Evolutionary conservation across 2,329 filamentous ascomycete genomes (phyloP).

Genomic region (Talaromyces sp.): DNA sequence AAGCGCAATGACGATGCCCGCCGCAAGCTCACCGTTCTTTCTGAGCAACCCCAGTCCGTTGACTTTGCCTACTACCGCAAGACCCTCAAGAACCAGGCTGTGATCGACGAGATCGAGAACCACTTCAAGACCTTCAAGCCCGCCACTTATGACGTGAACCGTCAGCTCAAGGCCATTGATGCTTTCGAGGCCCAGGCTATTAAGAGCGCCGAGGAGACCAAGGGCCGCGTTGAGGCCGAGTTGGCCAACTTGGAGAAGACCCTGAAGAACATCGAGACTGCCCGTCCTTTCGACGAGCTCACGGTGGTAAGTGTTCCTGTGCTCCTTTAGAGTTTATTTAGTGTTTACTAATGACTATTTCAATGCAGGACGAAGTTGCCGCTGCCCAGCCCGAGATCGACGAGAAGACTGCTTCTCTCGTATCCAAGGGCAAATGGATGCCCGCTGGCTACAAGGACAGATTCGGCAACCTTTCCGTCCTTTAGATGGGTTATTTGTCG

Average conservation of each 20-base stretch:
- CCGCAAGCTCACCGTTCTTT: constrained; percentile 81
- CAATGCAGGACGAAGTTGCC: constrained; percentile 78
- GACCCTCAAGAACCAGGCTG: constrained; percentile 89
- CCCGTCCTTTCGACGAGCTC: constrained; percentile 91
- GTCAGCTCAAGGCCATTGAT: constrained; percentile 97
- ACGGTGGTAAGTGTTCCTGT: constrained; percentile 72
- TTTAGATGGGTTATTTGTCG: constrained; percentile 54
- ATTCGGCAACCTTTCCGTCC: constrained; percentile 92
- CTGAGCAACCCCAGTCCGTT: constrained; percentile 76
- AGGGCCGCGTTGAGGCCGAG: constrained; percentile 92
- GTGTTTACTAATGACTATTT: constrained; percentile 5
- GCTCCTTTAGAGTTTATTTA: background rate
- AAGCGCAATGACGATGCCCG: constrained; percentile 99
- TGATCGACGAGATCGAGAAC: constrained; percentile 96
- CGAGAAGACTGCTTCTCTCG: constrained; percentile 89
- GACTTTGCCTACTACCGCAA: constrained; percentile 93
- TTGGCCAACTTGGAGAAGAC: constrained; percentile 91
- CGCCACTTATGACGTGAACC: constrained; percentile 80
- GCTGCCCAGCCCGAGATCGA: constrained; percentile 94
- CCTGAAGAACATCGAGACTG: constrained; percentile 93
- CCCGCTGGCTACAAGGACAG: constrained; percentile 99
- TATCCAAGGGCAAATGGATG: constrained; percentile 96
- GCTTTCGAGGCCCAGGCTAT: constrained; percentile 95
- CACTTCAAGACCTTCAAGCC: constrained; percentile 90
- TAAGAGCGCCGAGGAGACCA: constrained; percentile 95